phyloP scores from a whole-genome alignment of 176 grass and related monocot species.

The Paspalum notatum region DNA sequence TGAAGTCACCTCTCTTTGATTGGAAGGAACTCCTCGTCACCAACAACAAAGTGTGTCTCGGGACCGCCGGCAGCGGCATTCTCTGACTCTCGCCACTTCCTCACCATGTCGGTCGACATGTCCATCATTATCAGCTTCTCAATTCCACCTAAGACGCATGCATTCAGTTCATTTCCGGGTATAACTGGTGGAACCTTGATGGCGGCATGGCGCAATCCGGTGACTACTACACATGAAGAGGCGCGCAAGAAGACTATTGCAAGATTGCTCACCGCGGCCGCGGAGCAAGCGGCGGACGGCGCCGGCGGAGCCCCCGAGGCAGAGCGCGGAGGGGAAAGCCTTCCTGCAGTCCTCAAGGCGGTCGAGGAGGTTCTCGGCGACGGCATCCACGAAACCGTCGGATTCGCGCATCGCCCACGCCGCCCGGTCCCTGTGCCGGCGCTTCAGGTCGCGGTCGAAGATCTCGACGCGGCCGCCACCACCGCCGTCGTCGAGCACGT shows the following conservation, averaged over 20 bases:
- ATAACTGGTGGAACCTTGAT: neutral
- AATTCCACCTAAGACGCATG: conserved; percentile 70
- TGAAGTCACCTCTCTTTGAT: conserved; percentile 76
- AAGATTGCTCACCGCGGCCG: conserved; percentile 64
- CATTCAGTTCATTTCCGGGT: neutral
- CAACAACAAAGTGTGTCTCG: conserved; percentile 65
- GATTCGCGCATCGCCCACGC: conserved; percentile 71
- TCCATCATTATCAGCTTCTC: conserved; percentile 97
- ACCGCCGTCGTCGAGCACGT: conserved; percentile 24
- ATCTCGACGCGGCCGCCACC: conserved; percentile 58
- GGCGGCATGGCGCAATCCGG: neutral
- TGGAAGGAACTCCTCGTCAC: conserved; percentile 89
- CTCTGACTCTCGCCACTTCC: conserved; percentile 62
- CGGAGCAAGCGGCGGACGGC: conserved; percentile 70
- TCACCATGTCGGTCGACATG: conserved; percentile 88
- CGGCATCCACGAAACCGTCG: conserved; percentile 57
- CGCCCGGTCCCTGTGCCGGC: conserved; percentile 79
- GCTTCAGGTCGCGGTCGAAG: conserved; percentile 94
- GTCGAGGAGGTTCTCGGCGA: conserved; percentile 83
- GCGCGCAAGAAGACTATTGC: neutral
- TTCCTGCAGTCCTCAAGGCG: conserved; percentile 90
- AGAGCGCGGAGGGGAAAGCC: conserved; percentile 74
- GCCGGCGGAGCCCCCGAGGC: conserved; percentile 71
- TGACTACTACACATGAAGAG: neutral
- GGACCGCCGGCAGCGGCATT: conserved; percentile 33